These are phyloP conservation scores for Trametes villosa DNA, from an alignment of 768 basidiomycete species.

Conservation along the genomic window DNA sequence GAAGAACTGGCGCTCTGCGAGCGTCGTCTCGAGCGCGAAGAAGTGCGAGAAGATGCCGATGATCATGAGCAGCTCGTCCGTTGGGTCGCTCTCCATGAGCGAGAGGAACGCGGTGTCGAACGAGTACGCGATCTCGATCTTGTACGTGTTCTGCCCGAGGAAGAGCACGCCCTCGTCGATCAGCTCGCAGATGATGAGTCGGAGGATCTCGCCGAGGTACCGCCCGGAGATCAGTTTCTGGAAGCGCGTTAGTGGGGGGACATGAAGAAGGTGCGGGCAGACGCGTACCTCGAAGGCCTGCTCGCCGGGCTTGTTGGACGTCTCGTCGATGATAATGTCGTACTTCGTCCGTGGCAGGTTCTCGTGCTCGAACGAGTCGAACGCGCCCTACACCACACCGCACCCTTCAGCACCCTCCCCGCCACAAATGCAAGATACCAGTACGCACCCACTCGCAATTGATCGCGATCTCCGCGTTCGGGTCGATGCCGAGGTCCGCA, in stretches of 20 bases:
- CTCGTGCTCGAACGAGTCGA: constrained; percentile 94
- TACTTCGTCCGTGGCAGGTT: constrained; percentile 96
- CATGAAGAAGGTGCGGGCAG: neutral
- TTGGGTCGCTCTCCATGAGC: constrained; percentile 95
- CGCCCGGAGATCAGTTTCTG: constrained; percentile 96
- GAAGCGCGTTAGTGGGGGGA: neutral
- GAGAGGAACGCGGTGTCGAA: constrained; percentile 98
- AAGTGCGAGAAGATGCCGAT: constrained; percentile 98
- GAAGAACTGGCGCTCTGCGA: constrained; percentile 98
- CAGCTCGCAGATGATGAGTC: constrained; percentile 93
- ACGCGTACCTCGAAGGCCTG: constrained; percentile 83
- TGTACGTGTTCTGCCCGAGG: constrained; percentile 98
- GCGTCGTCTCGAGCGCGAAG: constrained; percentile 94
- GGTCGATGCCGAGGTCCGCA: constrained; percentile 68
- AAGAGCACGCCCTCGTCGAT: constrained; percentile 97
- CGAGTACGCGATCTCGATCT: constrained; percentile 90
- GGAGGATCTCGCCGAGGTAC: constrained; percentile 94
- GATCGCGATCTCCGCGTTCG: constrained; percentile 80
- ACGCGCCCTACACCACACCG: constrained; percentile 81
- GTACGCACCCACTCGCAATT: constrained; percentile 92
- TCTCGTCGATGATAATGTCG: constrained; percentile 88
- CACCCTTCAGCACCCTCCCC: too few relatives aligned
- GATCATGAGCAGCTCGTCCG: constrained; percentile 95
- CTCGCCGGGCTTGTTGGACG: constrained; percentile 95
- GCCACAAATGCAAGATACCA: too few relatives aligned